Conservation (phyloP, 1,284 basidiomycete species). For the Ganoderma sp. region DNA sequence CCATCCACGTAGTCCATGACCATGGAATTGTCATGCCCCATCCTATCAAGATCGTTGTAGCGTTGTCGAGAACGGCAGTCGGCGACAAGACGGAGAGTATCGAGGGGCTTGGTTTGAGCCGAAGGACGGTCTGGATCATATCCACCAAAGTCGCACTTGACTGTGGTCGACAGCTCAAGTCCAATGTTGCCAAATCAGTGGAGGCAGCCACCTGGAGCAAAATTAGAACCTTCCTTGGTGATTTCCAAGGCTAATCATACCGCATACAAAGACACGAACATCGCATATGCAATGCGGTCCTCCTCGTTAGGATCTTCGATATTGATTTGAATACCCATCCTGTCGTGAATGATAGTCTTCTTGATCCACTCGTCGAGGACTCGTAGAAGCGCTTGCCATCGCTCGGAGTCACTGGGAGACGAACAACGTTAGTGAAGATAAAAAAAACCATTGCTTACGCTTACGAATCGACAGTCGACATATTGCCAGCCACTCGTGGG, state of each 20-base stretch:
- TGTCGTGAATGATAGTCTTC: neutral
- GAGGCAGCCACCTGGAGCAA: neutral
- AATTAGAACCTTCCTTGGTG: neutral
- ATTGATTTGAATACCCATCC: neutral
- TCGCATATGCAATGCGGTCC: constrained; percentile 53
- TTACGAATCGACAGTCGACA: neutral
- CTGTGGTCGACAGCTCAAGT: constrained; percentile 50
- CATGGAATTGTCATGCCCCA: constrained; percentile 63
- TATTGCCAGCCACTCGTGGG: constrained; percentile 41
- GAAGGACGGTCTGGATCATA: constrained; percentile 51
- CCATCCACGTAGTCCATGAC: constrained; percentile 69
- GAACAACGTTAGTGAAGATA: neutral
- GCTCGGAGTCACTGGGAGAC: neutral
- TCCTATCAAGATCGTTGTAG: constrained; percentile 55
- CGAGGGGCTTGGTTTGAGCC: constrained; percentile 28
- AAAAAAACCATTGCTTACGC: neutral
- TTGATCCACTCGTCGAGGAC: constrained; percentile 16
- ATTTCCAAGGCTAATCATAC: constrained; percentile 43
- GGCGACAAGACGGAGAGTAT: constrained; percentile 34
- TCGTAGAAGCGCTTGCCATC: neutral
- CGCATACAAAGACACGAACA: constrained; percentile 60
- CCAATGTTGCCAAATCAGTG: neutral
- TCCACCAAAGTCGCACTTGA: constrained; percentile 51
- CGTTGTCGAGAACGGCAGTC: constrained; percentile 44
- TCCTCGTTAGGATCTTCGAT: constrained; percentile 22